phyloP scores from a whole-genome alignment of 306 rosid species.

The Cyclanthera cordifolia region DNA sequence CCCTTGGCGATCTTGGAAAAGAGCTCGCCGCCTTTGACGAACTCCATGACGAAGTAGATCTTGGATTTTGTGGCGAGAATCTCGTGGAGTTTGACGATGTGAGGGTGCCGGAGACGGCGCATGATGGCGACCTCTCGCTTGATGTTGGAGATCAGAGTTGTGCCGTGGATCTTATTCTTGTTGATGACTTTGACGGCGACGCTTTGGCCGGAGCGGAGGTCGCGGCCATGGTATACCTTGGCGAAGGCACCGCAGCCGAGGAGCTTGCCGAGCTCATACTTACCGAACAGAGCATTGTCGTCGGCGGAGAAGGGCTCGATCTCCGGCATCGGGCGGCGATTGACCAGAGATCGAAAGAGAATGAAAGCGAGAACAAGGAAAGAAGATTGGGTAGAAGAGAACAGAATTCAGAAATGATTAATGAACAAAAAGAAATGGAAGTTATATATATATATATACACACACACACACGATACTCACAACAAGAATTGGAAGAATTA shows the following conservation, averaged over 20 bases:
- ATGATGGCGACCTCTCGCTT: constrained; percentile 57
- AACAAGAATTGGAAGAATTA: not conserved
- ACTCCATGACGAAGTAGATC: constrained; percentile 56
- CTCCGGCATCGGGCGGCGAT: constrained; percentile 5
- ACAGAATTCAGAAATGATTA: not conserved
- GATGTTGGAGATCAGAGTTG: constrained; percentile 29
- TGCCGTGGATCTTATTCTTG: constrained; percentile 40
- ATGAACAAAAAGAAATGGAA: not conserved
- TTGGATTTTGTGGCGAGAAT: constrained; percentile 52
- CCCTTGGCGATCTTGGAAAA: constrained; percentile 40
- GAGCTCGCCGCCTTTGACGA: constrained; percentile 58
- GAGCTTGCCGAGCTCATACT: constrained; percentile 52
- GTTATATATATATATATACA: not conserved
- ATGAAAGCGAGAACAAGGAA: not conserved
- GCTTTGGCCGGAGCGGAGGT: constrained; percentile 33
- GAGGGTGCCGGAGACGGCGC: constrained; percentile 46
- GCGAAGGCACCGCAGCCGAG: constrained; percentile 77
- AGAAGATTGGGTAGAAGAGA: not conserved
- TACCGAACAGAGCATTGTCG: constrained; percentile 17
- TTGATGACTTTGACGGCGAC: constrained; percentile 51
- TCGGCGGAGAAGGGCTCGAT: constrained; percentile 7
- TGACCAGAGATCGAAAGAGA: constrained; percentile 11
- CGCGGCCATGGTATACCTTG: constrained; percentile 59
- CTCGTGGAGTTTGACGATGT: constrained; percentile 57
- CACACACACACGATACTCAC: too few species aligned